Conservation (phyloP, 441 rosid genomes). For the Eugenia klotzschiana region DNA sequence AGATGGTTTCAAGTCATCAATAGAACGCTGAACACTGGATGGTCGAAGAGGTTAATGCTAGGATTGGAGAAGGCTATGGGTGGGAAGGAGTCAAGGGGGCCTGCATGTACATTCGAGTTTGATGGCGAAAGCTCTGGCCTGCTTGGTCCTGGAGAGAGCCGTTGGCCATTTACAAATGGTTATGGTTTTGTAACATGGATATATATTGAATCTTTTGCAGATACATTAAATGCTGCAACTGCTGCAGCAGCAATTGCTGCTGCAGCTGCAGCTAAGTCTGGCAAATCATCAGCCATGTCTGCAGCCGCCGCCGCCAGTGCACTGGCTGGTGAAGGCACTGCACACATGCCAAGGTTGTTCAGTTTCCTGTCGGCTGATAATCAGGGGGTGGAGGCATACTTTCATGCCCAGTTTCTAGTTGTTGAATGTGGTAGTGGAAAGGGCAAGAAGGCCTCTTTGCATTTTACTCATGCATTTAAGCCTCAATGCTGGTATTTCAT, state of each 20-base stretch:
- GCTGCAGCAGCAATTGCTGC: conserved; percentile 98
- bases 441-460: conserved; percentile 90
- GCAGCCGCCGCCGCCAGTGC: conserved; percentile 99
- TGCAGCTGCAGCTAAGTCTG: conserved; percentile 96
- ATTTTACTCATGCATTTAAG: conserved; percentile 97
- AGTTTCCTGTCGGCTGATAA: conserved; percentile 95
- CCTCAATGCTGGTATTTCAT: conserved; percentile 99
- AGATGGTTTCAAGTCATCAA: conserved; percentile 73
- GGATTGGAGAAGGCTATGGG: conserved; percentile 83
- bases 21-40: conserved; percentile 37
- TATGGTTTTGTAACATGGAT: conserved; percentile 97
- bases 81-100: conserved; percentile 96
- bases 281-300: conserved; percentile 97
- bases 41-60: conserved; percentile 69
- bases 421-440: conserved; percentile 94
- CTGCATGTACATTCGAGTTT: conserved; percentile 86
- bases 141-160: conserved; percentile 99
- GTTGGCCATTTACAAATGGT: conserved; percentile 96
- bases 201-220: conserved; percentile 97
- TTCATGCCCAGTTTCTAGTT: conserved; percentile 96
- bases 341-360: conserved; percentile 96
- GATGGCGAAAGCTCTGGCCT: conserved; percentile 99
- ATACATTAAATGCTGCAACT: conserved; percentile 91
- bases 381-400: conserved; percentile 96
- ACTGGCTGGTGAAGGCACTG: conserved; percentile 97